Evolutionary conservation across 1,284 basidiomycete genomes (phyloP), one percentile per base, ranked within the genome.

Genomic region (Puccinia novopanici): DNA sequence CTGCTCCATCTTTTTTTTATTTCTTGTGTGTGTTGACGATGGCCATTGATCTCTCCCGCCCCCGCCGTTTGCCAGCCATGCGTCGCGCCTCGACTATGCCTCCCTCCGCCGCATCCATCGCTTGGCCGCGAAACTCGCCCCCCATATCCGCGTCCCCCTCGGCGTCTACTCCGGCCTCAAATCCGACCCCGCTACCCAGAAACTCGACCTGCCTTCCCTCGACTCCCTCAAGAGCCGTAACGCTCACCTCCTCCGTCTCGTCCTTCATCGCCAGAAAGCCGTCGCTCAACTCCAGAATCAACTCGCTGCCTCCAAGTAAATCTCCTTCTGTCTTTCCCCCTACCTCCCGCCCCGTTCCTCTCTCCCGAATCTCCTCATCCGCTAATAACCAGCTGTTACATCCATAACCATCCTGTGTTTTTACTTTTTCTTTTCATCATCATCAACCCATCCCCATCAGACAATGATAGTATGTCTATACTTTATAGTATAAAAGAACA

Each of bases 121-220:
- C 40, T 48, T 68, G 27, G 45, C 68, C 0, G 13, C 30, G 10
- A 57, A 59, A 48, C 40, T 79, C 4, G 48, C 67, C 5, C 61
- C 34, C 15, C 59, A 79, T 2, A 79, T 79, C 17, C 45, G 76
- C n/a, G 76, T 79, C 19, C 76, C 76, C 2, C 19, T 79, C 15
- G 76, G 76, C n/a, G 76, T 79, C 27, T 79, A 59, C 45, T 72
- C 54, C 10, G 76, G 76, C 30, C 24, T 79, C 2, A 79, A 79
- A 50, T 17, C 57, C 10, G 70, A 70, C 55, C 9, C 55, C 0
- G 22, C 55, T 1, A 67, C 67, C 6, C 2, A 34, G 34, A 13
- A 63, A 50, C 24, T 79, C 3, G 67, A 79, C 3, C 10, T 79
- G 37, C 5, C 61, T 37, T 59, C 50, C 15, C 55, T 79, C 19